These are phyloP conservation scores for Schizophyllum commune DNA, from an alignment of 1,284 basidiomycete species.

Conservation along the genomic window DNA sequence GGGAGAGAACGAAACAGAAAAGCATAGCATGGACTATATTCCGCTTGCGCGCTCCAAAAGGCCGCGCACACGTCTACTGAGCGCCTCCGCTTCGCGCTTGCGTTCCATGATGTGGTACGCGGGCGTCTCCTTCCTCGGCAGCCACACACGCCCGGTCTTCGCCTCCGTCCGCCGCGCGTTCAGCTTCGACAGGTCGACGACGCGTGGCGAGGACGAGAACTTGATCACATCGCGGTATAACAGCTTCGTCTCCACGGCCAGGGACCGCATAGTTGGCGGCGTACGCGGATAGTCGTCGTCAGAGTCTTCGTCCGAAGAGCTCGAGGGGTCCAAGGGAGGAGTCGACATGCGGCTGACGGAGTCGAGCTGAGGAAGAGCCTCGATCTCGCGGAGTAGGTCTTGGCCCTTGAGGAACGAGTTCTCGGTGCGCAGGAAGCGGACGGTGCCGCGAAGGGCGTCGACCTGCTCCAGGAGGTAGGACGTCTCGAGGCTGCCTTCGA, in stretches of 20 bases:
- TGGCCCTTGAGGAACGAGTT: constrained; percentile 90
- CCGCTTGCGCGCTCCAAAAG: constrained; percentile 53
- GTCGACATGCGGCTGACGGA: constrained; percentile 41
- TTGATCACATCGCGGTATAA: constrained; percentile 78
- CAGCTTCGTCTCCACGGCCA: constrained; percentile 74
- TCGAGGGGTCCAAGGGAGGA: constrained; percentile 56
- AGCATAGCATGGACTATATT: neutral
- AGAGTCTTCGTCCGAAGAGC: constrained; percentile 51
- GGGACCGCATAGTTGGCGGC: constrained; percentile 52
- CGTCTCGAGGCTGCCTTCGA: constrained; percentile 78
- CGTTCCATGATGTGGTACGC: constrained; percentile 74
- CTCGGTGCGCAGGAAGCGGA: constrained; percentile 85
- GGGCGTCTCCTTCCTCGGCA: constrained; percentile 69
- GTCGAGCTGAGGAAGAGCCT: constrained; percentile 59
- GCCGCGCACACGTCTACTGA: constrained; percentile 63
- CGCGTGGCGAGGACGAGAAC: constrained; percentile 61
- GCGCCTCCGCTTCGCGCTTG: constrained; percentile 61
- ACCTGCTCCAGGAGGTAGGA: constrained; percentile 84
- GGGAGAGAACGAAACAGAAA: neutral
- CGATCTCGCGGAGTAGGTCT: constrained; percentile 78
- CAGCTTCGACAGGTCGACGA: constrained; percentile 73
- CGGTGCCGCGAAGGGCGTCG: constrained; percentile 82
- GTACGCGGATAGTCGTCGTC: constrained; percentile 37
- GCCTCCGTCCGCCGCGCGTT: constrained; percentile 40
- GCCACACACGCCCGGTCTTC: constrained; percentile 40